Conservation (phyloP, 75 land plant genomes). For the Azolla pinnata region DNA sequence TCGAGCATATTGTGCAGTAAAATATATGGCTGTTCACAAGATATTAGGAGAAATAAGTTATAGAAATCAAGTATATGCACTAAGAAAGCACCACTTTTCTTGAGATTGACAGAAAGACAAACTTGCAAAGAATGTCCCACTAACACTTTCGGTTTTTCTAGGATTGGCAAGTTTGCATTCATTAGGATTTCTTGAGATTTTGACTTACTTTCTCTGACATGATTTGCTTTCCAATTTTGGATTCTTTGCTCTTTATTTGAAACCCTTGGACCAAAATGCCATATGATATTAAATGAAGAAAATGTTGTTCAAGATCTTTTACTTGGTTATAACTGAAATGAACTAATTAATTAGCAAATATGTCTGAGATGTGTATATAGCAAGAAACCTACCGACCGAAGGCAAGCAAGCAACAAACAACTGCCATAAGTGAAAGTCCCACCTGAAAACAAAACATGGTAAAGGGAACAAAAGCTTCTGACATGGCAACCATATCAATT, state of each 20-base stretch:
- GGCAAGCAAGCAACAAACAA: slow-evolving; percentile 56
- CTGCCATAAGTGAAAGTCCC: slow-evolving; percentile 61
- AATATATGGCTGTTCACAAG: slow-evolving; percentile 41
- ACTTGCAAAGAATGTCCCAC: too few species aligned
- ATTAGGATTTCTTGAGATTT: not conserved
- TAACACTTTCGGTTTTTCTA: not conserved
- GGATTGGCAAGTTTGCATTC: not conserved
- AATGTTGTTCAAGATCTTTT: not conserved
- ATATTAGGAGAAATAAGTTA: not conserved
- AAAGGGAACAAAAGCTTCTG: too few species aligned
- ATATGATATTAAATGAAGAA: not conserved
- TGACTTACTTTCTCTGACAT: not conserved
- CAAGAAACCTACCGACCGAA: slow-evolving; percentile 37
- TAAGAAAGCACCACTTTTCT: too few species aligned
- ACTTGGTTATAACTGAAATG: too few species aligned
- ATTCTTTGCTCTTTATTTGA: not conserved
- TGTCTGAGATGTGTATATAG: too few species aligned
- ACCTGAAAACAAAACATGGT: slow-evolving; percentile 33
- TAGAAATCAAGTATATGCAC: not conserved
- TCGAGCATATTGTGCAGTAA: slow-evolving; percentile 70
- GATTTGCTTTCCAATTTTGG: not conserved
- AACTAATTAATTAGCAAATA: not conserved
- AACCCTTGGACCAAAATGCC: not conserved
- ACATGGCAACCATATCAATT: too few species aligned
- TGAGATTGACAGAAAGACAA: too few species aligned